Evolutionary conservation across 768 basidiomycete species (phyloP), one percentile per base, ranked within the genome.

Genomic region (Termitomyces sp.): DNA sequence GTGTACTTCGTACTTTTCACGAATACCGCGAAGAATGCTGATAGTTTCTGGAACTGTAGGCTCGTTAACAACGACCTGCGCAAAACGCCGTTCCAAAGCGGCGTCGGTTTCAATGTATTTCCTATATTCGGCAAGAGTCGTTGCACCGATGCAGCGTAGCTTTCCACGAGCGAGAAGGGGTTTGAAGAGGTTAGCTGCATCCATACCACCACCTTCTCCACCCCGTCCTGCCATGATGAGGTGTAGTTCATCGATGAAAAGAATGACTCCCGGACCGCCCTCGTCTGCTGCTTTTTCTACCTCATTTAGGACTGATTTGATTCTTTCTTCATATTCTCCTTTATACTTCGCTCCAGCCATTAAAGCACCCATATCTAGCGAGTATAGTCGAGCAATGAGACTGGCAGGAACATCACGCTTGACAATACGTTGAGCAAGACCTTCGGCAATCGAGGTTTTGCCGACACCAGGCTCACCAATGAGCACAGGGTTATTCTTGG

Each of bases 401-500:
- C 78, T 80, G 24, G 81, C 79, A 22, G 93, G 93, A 7, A 94
- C 92, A 72, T 98, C 95, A 50, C 94, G 86, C 64, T 94, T 93
- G 65, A 97, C 85, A 60, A 98, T 96, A 47, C 96, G 86, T 68
- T 96, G 95, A 0, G 96, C 95, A 6, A 99, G 85, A 42, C 94
- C 94, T 77, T 99, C 96, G 6, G 87, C 93, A 54, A 98, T 91
- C 24, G 93, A 85, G 0, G 95, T 97, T 75, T 99, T 99, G 4
- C 96, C 96, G 24, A 96, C 94, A 70, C 96, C 90, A 48, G 90
- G 91, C 72, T 92, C 93, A 60, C 94, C 95, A 64, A 98, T 93
- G 26, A 98, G 84, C 42, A 97, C 92, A n/a, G 96, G 94, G 65
- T 96, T 97, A 68, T 94, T 95, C 72, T 98, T 98, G 2, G 94